Evolutionary conservation across 192 early-diverging fungal species (phyloP), one percentile per base, ranked within the genome.

Genomic region (Rhizoclosmatium sp.): DNA sequence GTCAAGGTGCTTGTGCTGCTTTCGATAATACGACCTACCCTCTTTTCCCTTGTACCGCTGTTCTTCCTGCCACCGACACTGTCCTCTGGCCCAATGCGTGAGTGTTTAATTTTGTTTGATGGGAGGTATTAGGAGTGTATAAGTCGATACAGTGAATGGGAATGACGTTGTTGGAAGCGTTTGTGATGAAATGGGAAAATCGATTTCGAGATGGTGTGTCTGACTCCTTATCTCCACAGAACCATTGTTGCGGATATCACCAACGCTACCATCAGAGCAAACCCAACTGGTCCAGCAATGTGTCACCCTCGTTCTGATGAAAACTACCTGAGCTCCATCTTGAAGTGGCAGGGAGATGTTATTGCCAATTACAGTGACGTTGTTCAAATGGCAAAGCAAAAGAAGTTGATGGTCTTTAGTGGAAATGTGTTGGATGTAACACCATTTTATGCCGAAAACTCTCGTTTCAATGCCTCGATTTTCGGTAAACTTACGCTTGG

Each of bases 221-320:
- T 14, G 49, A 14, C 14, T 51, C 49, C 14, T 14, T 51, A 51
- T 14, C 49, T 4, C 49, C 40, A 75, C 42, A 75, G 73, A 23
- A 75, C 60, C 23, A 62, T 75, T 47, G 60, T 75, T 2, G 44
- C 16, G 7, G 46, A 4, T n/a, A 42, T 44, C 9, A 62, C 58
- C 12, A 75, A 75, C 39, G 21, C 73, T 7, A 64, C 73, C 10
- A 10, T 49, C 7, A 1, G 19, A 1, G n/a, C 5, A 21, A 59
- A 75, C 42, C 73, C 60, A 14, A 64, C 31, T 39, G 70, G 70
- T 2, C 21, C 66, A 23, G n/a, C 56, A 16, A 59, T 74, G 2
- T 82, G 68, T 47, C 75, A 82, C 59, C 54, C 58, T 10, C 59
- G 40, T 3, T 41, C 70, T 12, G 73, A 82, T 75, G n/a, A 81